Evolutionary conservation across 1,284 basidiomycete species (phyloP).

Genomic region (Trichosporon sp.): DNA sequence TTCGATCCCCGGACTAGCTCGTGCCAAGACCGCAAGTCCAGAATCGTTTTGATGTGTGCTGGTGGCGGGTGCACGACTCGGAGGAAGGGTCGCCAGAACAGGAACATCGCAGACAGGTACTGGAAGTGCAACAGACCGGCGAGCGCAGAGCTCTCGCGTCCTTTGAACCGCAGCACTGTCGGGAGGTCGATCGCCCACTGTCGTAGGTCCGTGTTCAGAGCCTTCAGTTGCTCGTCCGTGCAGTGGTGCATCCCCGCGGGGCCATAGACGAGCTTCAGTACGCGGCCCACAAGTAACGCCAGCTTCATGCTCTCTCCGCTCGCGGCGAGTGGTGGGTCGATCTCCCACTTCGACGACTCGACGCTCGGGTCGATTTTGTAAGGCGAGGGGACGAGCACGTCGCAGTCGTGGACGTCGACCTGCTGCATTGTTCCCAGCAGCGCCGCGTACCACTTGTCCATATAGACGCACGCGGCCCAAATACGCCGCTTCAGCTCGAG

Average conservation of each 20-base stretch:
- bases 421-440: slow-evolving; percentile 65
- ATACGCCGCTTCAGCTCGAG: slow-evolving; percentile 80
- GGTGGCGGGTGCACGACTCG: slow-evolving; percentile 86
- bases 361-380: slow-evolving; percentile 60
- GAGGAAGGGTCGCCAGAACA: slow-evolving; percentile 90
- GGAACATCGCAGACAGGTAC: slow-evolving; percentile 75
- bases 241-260: slow-evolving; percentile 81
- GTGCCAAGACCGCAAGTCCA: slow-evolving; percentile 79
- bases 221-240: slow-evolving; percentile 73
- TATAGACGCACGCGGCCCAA: slow-evolving; percentile 88
- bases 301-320: slow-evolving; percentile 76
- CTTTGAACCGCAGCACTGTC: slow-evolving; percentile 70
- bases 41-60: slow-evolving; percentile 76
- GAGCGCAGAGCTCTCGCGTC: slow-evolving; percentile 62
- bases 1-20: slow-evolving; percentile 70
- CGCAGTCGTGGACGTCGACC: slow-evolving; percentile 92
- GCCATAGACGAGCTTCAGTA: slow-evolving; percentile 81
- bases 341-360: slow-evolving; percentile 64
- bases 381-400: slow-evolving; percentile 76
- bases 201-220: slow-evolving; percentile 69
- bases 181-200: slow-evolving; percentile 75
- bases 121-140: slow-evolving; percentile 77
- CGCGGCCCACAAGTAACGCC: slow-evolving; percentile 80
- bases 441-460: slow-evolving; percentile 73
- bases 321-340: slow-evolving; percentile 38